Base-by-base conservation (phyloP, 768 basidiomycete genomes). In the Lactifluus hygrophoroides region DNA sequence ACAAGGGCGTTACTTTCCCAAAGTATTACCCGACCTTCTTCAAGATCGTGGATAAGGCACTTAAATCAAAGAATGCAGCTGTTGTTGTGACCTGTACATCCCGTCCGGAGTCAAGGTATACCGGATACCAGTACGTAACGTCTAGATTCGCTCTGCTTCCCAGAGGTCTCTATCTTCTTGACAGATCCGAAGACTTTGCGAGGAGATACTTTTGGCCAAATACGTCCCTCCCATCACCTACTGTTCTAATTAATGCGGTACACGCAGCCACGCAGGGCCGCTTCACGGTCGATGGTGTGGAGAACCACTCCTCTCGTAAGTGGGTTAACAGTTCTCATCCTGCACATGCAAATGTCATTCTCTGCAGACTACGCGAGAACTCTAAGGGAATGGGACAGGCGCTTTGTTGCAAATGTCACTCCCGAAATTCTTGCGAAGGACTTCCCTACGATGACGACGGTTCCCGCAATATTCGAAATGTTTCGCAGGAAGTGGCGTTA, bases 131-230 rank as follows among this genome's bases (percentile, higher is more conserved):
- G 84, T 86, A 42, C 73, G 68, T 69, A 25, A 34, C 38, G 11
- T 40, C 9, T n/a, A n/a, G n/a, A 17, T 10, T 40, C 32, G 6
- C 55, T 10, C 28, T 8, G 3, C 14, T 23, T 10, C 5, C 10
- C 27, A 27, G 37, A 32, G 42, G 6, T 14, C 9, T 13, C 2
- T 30, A 5, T 17, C 44, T 21, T 50, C n/a, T 35, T 43, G 34
- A 19, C 49, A 79, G 86, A 71, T 80, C 86, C 16, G 86, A 89
- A 67, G 88, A 90, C 68, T 90, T 90, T 71, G 88, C 88, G 86
- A 81, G 88, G 45, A 81, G 82, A 57, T 90, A 90, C 70, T 90
- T 90, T 85, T 90, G 88, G 88, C 88, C 88, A 17, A 90, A 90
- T 68, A 86, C 87, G 2, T 92, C 88, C 72, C 76, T 94, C 23